Evolutionary conservation across 805 yeast genomes (phyloP), one percentile per base, ranked within the genome.

Genomic region (Naumovozyma castellii): DNA sequence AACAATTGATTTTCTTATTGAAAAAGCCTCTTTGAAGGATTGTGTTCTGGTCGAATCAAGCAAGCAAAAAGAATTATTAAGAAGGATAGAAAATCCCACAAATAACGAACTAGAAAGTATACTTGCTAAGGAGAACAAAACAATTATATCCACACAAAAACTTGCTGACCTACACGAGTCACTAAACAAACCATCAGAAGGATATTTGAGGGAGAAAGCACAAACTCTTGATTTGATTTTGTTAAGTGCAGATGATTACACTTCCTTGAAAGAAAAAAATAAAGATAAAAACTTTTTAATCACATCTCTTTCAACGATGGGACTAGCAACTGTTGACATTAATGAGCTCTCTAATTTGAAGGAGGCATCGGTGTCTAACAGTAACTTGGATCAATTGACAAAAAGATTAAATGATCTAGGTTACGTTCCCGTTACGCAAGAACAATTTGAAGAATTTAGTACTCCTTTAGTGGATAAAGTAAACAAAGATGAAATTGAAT

Each of bases 21-120:
- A 50, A 14, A 56, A 51, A 15, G 61, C 62, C 4, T 31, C 49
- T 6, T 38, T 42, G 3, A 46, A 53, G 16, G 63, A 56, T 3
- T 50, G 45, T 12, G 41, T 37, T 16, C 34, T 61, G n/a, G 36
- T 61, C 8, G 32, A 50, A 2, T 30, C 36, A 12, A 38, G 36
- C 3, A 54, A 48, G 3, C 42, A 49, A 27, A 30, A 43, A 13
- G 46, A 45, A 25, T 35, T 49, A 9, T 32, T 44, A 35, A 38
- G 45, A 18, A 43, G 35, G 33, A 38, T 43, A 5, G 19, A 30
- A 15, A 27, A 37, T 16, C 57, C 55, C 9, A 34, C 48, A 4
- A 27, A 40, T 14, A 40, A 44, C 6, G 51, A 45, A 33, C n/a
- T 36, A 22, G 2, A 12, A 10, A 28, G 12, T 13, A 32, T 22